Conservation (phyloP, 1,284 basidiomycete species). For the Chalciporus sp. region DNA sequence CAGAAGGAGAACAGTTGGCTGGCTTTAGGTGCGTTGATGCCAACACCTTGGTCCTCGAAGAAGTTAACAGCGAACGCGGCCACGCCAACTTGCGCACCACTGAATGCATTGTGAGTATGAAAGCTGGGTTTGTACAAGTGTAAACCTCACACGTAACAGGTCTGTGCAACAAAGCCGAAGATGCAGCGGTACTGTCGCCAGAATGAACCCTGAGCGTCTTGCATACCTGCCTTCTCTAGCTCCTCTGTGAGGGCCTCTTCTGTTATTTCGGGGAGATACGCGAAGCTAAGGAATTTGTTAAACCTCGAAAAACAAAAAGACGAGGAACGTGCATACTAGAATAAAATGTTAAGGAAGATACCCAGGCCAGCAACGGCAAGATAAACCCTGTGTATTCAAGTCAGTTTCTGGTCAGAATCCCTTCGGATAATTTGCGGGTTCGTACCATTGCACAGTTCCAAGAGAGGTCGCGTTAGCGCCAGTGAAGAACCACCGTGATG, state of each 20-base stretch:
- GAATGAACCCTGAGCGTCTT: constrained; percentile 56
- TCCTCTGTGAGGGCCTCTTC: constrained; percentile 64
- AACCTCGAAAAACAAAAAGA: background rate
- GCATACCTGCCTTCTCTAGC: constrained; percentile 45
- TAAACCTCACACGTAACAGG: constrained; percentile 57
- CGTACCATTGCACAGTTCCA: constrained; percentile 73
- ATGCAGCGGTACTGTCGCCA: constrained; percentile 73
- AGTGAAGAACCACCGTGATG: constrained; percentile 73
- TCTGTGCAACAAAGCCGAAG: constrained; percentile 75
- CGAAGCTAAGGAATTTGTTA: constrained; percentile 49
- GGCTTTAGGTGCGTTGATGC: constrained; percentile 54
- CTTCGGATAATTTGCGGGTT: background rate
- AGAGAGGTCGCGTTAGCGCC: constrained; percentile 62
- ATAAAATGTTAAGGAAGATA: constrained; percentile 63
- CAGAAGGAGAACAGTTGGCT: constrained; percentile 72
- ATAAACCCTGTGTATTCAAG: constrained; percentile 57
- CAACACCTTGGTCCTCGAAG: constrained; percentile 62
- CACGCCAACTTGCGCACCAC: constrained; percentile 74
- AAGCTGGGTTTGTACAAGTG: background rate
- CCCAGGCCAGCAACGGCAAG: constrained; percentile 75
- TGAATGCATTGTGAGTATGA: constrained; percentile 23
- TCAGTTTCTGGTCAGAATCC: constrained; percentile 2
- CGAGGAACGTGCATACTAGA: constrained; percentile 48
- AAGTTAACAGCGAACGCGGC: constrained; percentile 77
- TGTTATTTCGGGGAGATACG: constrained; percentile 74